phyloP scores from a whole-genome alignment of 257 asterid species.

The Misopates orontium region DNA sequence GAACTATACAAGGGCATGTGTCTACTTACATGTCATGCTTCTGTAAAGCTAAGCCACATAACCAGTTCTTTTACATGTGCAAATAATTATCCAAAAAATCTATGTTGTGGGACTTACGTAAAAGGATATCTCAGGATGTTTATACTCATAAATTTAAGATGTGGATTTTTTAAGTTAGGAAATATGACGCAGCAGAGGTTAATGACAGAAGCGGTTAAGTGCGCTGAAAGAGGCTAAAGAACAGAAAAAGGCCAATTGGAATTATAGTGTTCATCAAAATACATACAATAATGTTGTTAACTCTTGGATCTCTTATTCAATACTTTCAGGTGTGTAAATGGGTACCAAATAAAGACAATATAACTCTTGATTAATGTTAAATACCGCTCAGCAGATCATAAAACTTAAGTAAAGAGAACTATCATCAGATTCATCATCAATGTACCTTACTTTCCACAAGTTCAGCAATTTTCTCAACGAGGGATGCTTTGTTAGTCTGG shows the following conservation, averaged over 20 bases:
- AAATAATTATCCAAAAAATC: not conserved
- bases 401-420: slow-evolving; percentile 17
- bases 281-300: not conserved
- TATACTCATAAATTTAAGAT: not conserved
- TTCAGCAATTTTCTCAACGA: slow-evolving; percentile 92
- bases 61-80: not conserved
- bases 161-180: not conserved
- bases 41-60: not conserved
- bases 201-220: not conserved
- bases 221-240: not conserved
- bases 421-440: slow-evolving; percentile 14
- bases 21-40: not conserved
- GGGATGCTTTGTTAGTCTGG: slow-evolving; percentile 95
- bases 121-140: not conserved
- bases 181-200: not conserved
- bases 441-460: slow-evolving; percentile 91
- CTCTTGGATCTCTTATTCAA: too few relatives aligned
- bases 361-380: slow-evolving; percentile 5
- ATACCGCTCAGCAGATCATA: slow-evolving; percentile 10
- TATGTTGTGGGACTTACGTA: not conserved
- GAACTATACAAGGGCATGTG: not conserved
- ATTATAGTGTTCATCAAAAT: not conserved
- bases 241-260: not conserved
- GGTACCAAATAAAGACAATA: not conserved
- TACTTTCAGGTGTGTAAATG: not conserved